Evolutionary conservation across 345 rosid genomes (phyloP), one percentile per base, ranked within the genome.

Genomic region (Cardamine occulta): DNA sequence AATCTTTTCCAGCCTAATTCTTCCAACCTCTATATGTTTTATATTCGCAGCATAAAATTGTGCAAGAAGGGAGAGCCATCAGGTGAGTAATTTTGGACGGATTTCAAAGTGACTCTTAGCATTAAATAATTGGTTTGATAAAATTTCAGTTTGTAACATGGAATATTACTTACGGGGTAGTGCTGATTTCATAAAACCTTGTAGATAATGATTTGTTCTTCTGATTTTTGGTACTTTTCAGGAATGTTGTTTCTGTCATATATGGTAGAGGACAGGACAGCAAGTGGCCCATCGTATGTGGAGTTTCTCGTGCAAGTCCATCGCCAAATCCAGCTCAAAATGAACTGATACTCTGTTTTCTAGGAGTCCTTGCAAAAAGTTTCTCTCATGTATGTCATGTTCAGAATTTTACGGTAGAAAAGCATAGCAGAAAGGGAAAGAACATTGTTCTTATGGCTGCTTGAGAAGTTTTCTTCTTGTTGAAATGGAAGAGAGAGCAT

Each of bases 1-100:
- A 28, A 45, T 13, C 8, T 2, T 44, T 61, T 24, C 55, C 31
- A 31, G n/a, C 63, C 35, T 63, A 52, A 51, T 67, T 15, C 7
- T 18, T 56, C 63, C 47, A 64, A 65, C 40, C 8, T 52, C 48
- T 60, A 48, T 58, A 7, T 82, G 17, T 26, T 57, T 51, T 69
- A 62, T 47, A 19, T 52, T 28, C 79, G 80, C 96, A 93, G 98
- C 56, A 75, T 93, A 53, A 86, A 81, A 82, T 70, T 91, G 78
- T 93, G 97, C 91, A 91, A 84, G 88, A 91, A 93, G 81, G 97
- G 97, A 82, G 98, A 93, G 79, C 84, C 84, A 72, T 85, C 91
- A 81, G 98, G 98, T 93, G 64, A 80, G 96, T 80, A 64, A 65
- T 77, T 61, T 7, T 31, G 26, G 42, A 63, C 62, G 11, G 23